Percentiles rank a stretch among this genome's conserved stretches.
Conservation (phyloP, 2,329 filamentous ascomycete species). For the Harringtonia aguacate region DNA sequence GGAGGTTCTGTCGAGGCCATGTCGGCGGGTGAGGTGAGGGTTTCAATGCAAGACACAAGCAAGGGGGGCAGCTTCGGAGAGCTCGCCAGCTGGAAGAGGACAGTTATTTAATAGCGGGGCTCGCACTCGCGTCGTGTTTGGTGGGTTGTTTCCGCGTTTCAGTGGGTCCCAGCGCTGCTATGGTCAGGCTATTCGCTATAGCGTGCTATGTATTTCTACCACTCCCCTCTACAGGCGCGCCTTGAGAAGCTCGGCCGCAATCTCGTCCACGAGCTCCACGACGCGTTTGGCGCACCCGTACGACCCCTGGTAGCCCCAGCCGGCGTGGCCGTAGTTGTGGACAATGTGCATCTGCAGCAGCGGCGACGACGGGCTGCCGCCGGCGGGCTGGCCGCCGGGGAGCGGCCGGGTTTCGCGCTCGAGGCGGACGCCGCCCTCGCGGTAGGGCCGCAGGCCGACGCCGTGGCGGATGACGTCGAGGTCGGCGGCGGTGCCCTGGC, state of each 20-base stretch:
- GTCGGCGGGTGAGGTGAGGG: background rate
- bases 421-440: slow-evolving; percentile 62
- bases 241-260: slow-evolving; percentile 22
- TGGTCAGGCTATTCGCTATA: no score
- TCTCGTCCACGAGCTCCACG: slow-evolving; percentile 55
- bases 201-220: no score
- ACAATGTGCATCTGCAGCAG: slow-evolving; percentile 47
- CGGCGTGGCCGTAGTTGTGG: slow-evolving; percentile 71
- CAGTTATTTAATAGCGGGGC: background rate
- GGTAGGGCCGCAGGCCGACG: slow-evolving; percentile 68
- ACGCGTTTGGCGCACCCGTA: slow-evolving; percentile 63
- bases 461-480: slow-evolving; percentile 70
- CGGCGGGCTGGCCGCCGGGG: background rate
- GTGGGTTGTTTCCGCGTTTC: no score
- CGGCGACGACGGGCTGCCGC: no score
- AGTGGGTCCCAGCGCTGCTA: background rate
- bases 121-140: no score
- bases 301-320: slow-evolving; percentile 62
- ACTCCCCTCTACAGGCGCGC: background rate
- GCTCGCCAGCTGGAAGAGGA: no score
- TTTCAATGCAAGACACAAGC: no score
- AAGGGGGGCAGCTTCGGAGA: no score
- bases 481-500: slow-evolving; percentile 61
- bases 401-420: slow-evolving; percentile 54
- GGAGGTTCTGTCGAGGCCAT: slow-evolving; percentile 8